A percentile compares a stretch with the other conserved stretches of the same genome.
These are phyloP conservation scores for Pseudevernia furfuracea DNA, from an alignment of 495 filamentous ascomycete species.

Conservation along the genomic window DNA sequence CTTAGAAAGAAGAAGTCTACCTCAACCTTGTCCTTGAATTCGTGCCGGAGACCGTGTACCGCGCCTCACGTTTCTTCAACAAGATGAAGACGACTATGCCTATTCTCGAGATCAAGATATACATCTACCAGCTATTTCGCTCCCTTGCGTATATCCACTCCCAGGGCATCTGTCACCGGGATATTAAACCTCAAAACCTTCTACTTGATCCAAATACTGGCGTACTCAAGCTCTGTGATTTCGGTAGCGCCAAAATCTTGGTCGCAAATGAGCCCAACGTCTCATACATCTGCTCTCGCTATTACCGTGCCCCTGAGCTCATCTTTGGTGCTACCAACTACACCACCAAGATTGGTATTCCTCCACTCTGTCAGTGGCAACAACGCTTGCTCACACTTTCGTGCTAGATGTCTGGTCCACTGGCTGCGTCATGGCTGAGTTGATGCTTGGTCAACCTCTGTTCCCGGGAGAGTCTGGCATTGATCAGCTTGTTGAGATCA, in stretches of 20 bases:
- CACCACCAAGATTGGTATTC: slow-evolving; percentile 96
- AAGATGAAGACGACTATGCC: slow-evolving; percentile 99
- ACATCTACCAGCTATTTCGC: slow-evolving; percentile 98
- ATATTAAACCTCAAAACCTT: slow-evolving; percentile 99
- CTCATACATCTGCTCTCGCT: slow-evolving; percentile 98
- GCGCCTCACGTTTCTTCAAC: slow-evolving; percentile 98
- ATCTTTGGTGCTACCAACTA: slow-evolving; percentile 99
- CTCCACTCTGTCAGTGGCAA: slow-evolving; percentile 15
- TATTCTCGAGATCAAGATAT: slow-evolving; percentile 95
- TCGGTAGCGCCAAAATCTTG: slow-evolving; percentile 96
- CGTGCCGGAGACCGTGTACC: slow-evolving; percentile 96
- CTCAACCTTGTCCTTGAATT: slow-evolving; percentile 97
- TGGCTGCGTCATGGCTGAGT: slow-evolving; percentile 96
- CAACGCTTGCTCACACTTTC: slow-evolving; percentile 24
- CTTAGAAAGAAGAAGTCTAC: slow-evolving; percentile 97
- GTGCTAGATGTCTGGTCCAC: slow-evolving; percentile 97
- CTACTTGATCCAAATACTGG: slow-evolving; percentile 84
- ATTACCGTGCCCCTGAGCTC: slow-evolving; percentile 95
- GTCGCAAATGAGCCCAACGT: slow-evolving; percentile 99
- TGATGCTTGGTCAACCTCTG: slow-evolving; percentile 97
- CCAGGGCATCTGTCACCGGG: slow-evolving; percentile 96
- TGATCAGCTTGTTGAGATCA: slow-evolving; percentile 97
- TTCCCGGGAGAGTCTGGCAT: slow-evolving; percentile 99
- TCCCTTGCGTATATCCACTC: slow-evolving; percentile 99
- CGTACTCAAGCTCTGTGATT: slow-evolving; percentile 95